These are phyloP conservation scores for Clonostachys rosea DNA, from an alignment of 2,329 filamentous ascomycete genomes.

Conservation along the genomic window DNA sequence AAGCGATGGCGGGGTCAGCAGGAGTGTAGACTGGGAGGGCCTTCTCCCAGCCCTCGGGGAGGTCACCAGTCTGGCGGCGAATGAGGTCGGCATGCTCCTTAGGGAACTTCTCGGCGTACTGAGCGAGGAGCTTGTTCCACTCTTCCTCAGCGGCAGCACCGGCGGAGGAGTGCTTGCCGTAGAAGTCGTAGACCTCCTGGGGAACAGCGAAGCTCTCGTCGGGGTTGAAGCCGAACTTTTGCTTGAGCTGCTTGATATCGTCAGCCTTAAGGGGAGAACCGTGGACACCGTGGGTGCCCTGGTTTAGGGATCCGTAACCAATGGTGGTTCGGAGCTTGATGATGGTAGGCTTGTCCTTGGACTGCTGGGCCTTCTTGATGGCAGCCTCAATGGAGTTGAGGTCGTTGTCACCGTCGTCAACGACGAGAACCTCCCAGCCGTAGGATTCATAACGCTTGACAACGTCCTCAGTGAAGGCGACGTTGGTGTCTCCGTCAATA, in stretches of 20 bases:
- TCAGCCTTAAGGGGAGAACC: constrained; percentile 93
- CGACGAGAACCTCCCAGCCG: constrained; percentile 87
- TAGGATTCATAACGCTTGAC: constrained; percentile 92
- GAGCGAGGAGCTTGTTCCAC: constrained; percentile 90
- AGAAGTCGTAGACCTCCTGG: constrained; percentile 89
- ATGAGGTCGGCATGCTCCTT: constrained; percentile 74
- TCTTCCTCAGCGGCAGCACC: constrained; percentile 88
- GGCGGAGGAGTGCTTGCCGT: constrained; percentile 77
- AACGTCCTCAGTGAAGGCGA: constrained; percentile 96
- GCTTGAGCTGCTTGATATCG: constrained; percentile 89
- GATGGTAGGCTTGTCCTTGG: constrained; percentile 93
- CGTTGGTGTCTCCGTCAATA: constrained; percentile 91
- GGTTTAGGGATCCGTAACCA: constrained; percentile 87
- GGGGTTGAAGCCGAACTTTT: constrained; percentile 94
- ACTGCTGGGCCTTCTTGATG: constrained; percentile 76
- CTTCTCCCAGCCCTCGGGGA: constrained; percentile 97
- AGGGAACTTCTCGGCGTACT: constrained; percentile 77
- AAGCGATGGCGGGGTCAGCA: constrained; percentile 77
- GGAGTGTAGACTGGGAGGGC: constrained; percentile 86
- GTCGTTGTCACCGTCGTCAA: constrained; percentile 85
- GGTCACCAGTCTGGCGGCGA: constrained; percentile 75
- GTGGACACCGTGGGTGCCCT: constrained; percentile 95
- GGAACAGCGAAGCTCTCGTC: constrained; percentile 90
- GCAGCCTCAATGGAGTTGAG: constrained; percentile 83
- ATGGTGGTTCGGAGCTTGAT: constrained; percentile 98